A percentile compares a stretch with the other conserved stretches of the same genome.
phyloP scores from a whole-genome alignment of 2,329 filamentous ascomycete species.

The Tolypocladium cylindrosporum region DNA sequence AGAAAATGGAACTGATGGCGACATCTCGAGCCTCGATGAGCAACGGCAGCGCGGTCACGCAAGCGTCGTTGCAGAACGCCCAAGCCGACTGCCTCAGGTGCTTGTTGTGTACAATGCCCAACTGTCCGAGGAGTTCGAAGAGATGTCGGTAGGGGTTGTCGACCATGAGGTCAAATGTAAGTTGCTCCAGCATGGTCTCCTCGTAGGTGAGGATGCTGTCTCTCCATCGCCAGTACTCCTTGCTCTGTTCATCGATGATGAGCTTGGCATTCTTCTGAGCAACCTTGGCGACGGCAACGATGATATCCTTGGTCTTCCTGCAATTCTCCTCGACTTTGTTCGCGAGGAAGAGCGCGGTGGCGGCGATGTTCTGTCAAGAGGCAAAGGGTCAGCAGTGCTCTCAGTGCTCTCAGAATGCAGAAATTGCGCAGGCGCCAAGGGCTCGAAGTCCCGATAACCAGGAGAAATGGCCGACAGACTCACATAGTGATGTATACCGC shows the following conservation, averaged over 20 bases:
- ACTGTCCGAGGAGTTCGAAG: constrained; percentile 67
- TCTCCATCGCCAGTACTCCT: constrained; percentile 97
- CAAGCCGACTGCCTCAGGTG: constrained; percentile 75
- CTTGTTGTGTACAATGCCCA: constrained; percentile 71
- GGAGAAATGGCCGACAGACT: constrained; percentile 19
- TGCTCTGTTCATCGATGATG: constrained; percentile 89
- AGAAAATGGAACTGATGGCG: constrained; percentile 78
- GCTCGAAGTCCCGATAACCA: neutral
- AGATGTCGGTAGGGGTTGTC: constrained; percentile 81
- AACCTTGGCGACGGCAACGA: constrained; percentile 86
- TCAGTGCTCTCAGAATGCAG: neutral
- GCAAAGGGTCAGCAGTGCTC: neutral
- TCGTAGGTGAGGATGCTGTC: constrained; percentile 90
- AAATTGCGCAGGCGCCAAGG: neutral
- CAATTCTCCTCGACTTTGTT: constrained; percentile 98
- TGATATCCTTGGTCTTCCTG: constrained; percentile 88
- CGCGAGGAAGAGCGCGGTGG: constrained; percentile 83
- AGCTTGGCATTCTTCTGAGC: constrained; percentile 90
- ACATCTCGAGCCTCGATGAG: constrained; percentile 71
- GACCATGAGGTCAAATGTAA: constrained; percentile 90
- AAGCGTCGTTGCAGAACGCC: constrained; percentile 89
- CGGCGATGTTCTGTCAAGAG: constrained; percentile 60
- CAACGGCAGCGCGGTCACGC: constrained; percentile 74
- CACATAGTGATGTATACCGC: constrained; percentile 84
- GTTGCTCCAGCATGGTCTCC: constrained; percentile 78